Evolutionary conservation across 2,329 filamentous ascomycete species (phyloP).

Genomic region (Hirsutella thompsonii): DNA sequence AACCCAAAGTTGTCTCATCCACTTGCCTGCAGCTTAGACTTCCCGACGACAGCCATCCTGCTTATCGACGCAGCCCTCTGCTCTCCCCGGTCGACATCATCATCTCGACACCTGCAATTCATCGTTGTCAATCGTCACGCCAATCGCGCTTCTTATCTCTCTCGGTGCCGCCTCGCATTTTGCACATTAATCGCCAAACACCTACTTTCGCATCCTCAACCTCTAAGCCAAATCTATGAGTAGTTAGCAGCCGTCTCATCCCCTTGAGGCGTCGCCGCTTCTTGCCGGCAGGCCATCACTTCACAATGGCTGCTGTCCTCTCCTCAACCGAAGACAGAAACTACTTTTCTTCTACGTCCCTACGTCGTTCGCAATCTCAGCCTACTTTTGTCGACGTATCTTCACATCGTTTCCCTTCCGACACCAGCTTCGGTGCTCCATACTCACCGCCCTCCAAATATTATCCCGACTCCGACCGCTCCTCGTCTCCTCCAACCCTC

Average conservation of each 20-base stretch:
- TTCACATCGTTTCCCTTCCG: slow-evolving; percentile 26
- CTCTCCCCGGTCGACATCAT: neutral
- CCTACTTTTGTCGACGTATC: slow-evolving; percentile 37
- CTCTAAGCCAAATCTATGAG: neutral
- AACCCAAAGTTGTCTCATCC: neutral
- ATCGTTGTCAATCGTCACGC: neutral
- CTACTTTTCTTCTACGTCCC: slow-evolving; percentile 39
- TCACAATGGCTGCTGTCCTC: slow-evolving; percentile 42
- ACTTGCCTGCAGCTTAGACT: neutral
- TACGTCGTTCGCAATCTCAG: slow-evolving; percentile 49
- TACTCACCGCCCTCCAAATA: slow-evolving; percentile 28
- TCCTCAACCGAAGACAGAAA: slow-evolving; percentile 39
- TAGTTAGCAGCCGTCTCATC: neutral
- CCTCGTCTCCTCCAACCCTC: slow-evolving; percentile 39
- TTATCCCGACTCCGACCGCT: slow-evolving; percentile 33
- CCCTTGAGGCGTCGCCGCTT: neutral
- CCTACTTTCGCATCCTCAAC: neutral
- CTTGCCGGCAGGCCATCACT: slow-evolving; percentile 1
- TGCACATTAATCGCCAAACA: neutral
- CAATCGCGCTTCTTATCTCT: neutral
- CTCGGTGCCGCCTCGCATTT: neutral
- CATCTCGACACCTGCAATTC: neutral
- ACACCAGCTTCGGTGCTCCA: slow-evolving; percentile 33
- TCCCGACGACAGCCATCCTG: neutral
- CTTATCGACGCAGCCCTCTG: neutral